Percentiles rank a stretch among this genome's conserved stretches.
phyloP scores from a whole-genome alignment of 1,139 yeast genomes.

The Arxiozyma slooffiae region DNA sequence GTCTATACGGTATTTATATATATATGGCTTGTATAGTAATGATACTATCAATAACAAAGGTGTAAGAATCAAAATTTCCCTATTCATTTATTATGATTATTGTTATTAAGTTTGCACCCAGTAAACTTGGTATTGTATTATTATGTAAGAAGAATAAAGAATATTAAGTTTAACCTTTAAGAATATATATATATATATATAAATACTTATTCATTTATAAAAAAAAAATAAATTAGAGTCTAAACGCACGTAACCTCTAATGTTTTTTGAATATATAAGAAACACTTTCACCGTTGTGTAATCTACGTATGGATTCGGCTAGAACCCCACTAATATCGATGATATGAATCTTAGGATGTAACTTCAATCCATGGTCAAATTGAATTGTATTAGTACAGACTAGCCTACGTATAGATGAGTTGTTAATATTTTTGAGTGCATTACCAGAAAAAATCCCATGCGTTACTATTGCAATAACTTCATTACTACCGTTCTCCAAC shows the following conservation, averaged over 20 bases:
- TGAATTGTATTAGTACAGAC: conserved; percentile 96
- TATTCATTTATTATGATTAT: no score
- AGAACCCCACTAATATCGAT: conserved; percentile 83
- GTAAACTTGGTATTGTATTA: no score
- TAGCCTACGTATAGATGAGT: conserved; percentile 63
- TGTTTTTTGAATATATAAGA: conserved; percentile 78
- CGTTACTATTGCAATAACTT: conserved; percentile 89
- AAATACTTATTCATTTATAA: no score
- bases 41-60: no score
- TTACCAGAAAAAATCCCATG: conserved; percentile 88
- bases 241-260: neutral
- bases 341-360: conserved; percentile 69
- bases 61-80: no score
- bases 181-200: conserved; percentile 33
- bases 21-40: no score
- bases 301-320: conserved; percentile 90
- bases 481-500: conserved; percentile 65
- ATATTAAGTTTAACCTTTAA: neutral
- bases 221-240: no score
- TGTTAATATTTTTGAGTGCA: conserved; percentile 75
- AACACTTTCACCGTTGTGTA: conserved; percentile 94
- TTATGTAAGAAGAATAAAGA: no score
- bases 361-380: conserved; percentile 60
- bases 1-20: no score
- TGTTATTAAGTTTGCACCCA: no score